Evolutionary conservation across 257 asterid genomes (phyloP), one percentile per base, ranked within the genome.

Genomic region (Anisodus acutangulus): DNA sequence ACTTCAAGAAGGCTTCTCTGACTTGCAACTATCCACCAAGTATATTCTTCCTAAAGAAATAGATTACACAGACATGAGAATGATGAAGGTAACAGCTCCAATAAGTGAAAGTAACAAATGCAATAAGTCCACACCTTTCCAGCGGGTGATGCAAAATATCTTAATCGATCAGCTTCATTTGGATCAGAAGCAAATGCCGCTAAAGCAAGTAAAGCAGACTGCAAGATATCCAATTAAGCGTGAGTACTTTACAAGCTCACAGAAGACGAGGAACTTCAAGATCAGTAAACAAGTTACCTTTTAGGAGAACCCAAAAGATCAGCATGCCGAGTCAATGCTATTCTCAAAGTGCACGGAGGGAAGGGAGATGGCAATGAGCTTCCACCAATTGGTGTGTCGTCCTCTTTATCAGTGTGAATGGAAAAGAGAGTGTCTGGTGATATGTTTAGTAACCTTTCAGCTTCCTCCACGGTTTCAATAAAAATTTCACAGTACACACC

Each of bases 1-100:
- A 97, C 94, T 90, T 97, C 99, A 57, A 95, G 98, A 19, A 97
- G 93, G 88, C 99, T 95, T 88, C 97, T 91, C 90, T 93, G 97
- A 67, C 88, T 87, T 80, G 97, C 92, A 87, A 93, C 93, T 53
- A 97, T 79, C 88, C 94, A 93, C 72, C 93, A 94, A 10, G 99
- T 87, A 87, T 97, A 97, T 87, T 97, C 98, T 68, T 95, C 98
- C 99, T 97, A 91, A 87, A 87, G 63, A 88, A 70, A 53, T 15
- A 71, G 49, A 62, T 22, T 17, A 60, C 41, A 47, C 55, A 53
- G 49, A 51, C 64, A 83, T 88, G 37, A 89, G 89, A 85, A 78
- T 45, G 78, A 59, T 37, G 47, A 85, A 62, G 11, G 22, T 45
- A 53, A 31, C 1, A 45, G 64, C 68, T 47, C 66, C 47, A 71